Evolutionary conservation across 1,284 basidiomycete genomes (phyloP).

Genomic region (Megacollybia platyphylla): DNA sequence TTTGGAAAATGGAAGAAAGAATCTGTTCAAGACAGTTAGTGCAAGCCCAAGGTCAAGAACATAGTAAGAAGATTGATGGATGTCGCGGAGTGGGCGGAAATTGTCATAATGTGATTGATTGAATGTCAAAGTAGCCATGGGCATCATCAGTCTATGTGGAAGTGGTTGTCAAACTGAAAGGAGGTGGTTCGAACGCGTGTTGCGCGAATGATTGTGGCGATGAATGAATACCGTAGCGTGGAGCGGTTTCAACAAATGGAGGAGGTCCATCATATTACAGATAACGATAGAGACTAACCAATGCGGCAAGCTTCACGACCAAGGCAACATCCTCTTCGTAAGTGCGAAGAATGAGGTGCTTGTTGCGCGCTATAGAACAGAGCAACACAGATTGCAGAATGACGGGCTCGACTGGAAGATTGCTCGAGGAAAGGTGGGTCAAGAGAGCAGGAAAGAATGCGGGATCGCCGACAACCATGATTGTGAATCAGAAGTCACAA

Average conservation of each 20-base stretch:
- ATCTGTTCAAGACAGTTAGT: too few species aligned
- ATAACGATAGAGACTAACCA: constrained; percentile 28
- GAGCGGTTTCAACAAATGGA: not conserved
- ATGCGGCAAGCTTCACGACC: constrained; percentile 38
- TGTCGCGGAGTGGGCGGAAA: too few species aligned
- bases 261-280: not conserved
- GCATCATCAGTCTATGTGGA: too few species aligned
- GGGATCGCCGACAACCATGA: not conserved
- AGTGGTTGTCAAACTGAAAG: too few species aligned
- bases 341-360: constrained; percentile 48
- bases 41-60: too few species aligned
- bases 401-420: constrained; percentile 46
- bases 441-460: constrained; percentile 27
- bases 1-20: too few species aligned
- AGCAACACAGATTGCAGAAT: constrained; percentile 56
- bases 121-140: not conserved
- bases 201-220: not conserved
- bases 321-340: constrained; percentile 37
- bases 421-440: constrained; percentile 34
- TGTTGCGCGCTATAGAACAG: constrained; percentile 46
- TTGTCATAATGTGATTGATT: not conserved
- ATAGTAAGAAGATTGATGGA: too few species aligned
- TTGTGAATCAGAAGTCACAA: not conserved
- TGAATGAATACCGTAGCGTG: not conserved
- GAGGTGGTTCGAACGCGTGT: too few species aligned